Evolutionary conservation across 2,329 filamentous ascomycete genomes (phyloP), one percentile per base, ranked within the genome.

Genomic region (Colletotrichum lupini): DNA sequence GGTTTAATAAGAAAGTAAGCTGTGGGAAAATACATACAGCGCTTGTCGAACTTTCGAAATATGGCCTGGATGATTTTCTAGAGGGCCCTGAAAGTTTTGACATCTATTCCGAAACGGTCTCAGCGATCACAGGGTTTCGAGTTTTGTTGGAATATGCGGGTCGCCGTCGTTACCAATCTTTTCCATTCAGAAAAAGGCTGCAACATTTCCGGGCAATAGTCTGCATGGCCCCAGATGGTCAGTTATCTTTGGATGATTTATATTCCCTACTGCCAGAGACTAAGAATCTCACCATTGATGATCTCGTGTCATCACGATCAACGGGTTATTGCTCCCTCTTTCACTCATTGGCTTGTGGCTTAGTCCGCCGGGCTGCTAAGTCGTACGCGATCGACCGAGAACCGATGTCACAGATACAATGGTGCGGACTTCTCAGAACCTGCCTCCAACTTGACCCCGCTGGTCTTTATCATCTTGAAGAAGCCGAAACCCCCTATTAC

Each of bases 351-450:
- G 32, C 14, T 5, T 26, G 16, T 4, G 2, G 16, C 12, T 12
- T n/a, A 3, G 14, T 30, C 11, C 11, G 4, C 7, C 52, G 5
- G 16, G 1, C 3, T 46, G 19, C 6, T n/a, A 9, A n/a, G 42
- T 9, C 0, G 2, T 19, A 2, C 7, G 1, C 0, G 1, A 8
- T 9, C 3, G 7, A 9, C 6, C 6, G 1, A 7, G 42, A 46
- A 9, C 19, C 16, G 19, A 46, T 1, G 22, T 4, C 52, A 16
- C 22, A 55, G 7, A 24, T 24, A 4, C 1, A 8, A n/a, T 46
- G 42, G 42, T n/a, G 42, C 19, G 16, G 1, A 46, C 19, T 46
- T n/a, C 42, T 46, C 42, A 46, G 8, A n/a, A n/a, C 42, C 19
- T n/a, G 42, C 8, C 42, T 46, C 16, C 2, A n/a, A 4, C 42